Evolutionary conservation across 1,284 basidiomycete species (phyloP), one percentile per base, ranked within the genome.

Genomic region (Melampsora larici-populina): DNA sequence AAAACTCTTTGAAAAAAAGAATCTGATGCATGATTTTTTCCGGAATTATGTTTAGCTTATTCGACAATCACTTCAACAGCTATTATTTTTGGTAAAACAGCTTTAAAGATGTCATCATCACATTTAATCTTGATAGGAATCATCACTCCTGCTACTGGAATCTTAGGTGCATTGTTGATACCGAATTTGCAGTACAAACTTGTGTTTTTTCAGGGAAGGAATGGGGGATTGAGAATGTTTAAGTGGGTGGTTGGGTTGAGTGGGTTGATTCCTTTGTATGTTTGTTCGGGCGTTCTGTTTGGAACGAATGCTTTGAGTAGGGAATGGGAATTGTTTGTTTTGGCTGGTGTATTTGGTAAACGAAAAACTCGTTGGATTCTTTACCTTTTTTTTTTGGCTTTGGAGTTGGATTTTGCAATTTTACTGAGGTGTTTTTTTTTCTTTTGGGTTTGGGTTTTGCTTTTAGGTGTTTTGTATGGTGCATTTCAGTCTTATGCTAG

Each of bases 31-130:
- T n/a, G n/a, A n/a, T 64, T 36, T 58, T 58, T 31, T 65, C 26
- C 7, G 9, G 63, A 29, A 8, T n/a, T n/a, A n/a, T n/a, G n/a
- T n/a, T 8, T 55, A 91, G 90, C 89, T 0, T 93, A 92, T 83
- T 90, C 91, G 1, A 92, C 91, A 0, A 90, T 93, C 76, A 92
- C 91, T 0, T 91, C 90, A 0, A 92, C 92, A 0, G 91, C 92
- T 0, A 87, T 93, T 67, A 86, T 94, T 0, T 93, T 93, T 80
- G 92, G 88, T 0, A 93, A 93, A 83, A 93, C 92, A 0, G 86
- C 88, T 0, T 86, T 94, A 33, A 87, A 90, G 81, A 91, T 94
- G 90, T 84, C 87, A 0, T 82, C 91, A 0, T 89, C 89, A 0
- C 86, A 90, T 0, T 87, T 93, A 67, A 87, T 92, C 69, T 85